These are phyloP conservation scores for Ramaria sp. DNA, from an alignment of 768 basidiomycete genomes.

Conservation along the genomic window DNA sequence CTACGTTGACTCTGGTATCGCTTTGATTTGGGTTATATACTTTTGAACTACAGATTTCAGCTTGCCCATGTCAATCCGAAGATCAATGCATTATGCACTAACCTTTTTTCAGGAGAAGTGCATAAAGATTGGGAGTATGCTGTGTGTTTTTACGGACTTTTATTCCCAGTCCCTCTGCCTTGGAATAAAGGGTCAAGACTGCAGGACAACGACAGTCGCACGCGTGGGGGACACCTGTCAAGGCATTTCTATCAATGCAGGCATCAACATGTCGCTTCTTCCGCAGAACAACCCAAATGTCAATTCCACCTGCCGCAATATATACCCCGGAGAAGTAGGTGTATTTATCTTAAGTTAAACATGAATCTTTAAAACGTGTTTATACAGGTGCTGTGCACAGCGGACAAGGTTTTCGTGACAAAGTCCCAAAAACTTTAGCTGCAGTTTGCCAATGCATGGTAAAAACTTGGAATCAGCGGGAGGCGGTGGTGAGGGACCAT, in stretches of 20 bases:
- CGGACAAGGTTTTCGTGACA: not conserved
- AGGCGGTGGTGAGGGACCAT: too few species aligned
- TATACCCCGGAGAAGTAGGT: slow-evolving; percentile 49
- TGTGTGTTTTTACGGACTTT: not conserved
- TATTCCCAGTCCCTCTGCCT: slow-evolving; percentile 39
- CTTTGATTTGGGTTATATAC: not conserved
- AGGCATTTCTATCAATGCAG: slow-evolving; percentile 28
- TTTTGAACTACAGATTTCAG: slow-evolving; percentile 30
- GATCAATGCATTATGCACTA: slow-evolving; percentile 50
- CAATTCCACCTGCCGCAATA: slow-evolving; percentile 38
- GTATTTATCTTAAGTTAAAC: not conserved
- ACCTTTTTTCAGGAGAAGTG: slow-evolving; percentile 45
- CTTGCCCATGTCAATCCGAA: slow-evolving; percentile 41
- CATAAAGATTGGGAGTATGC: not conserved
- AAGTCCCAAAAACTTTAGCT: too few species aligned
- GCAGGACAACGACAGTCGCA: slow-evolving; percentile 38
- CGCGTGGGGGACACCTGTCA: slow-evolving; percentile 40
- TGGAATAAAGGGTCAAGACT: slow-evolving; percentile 47
- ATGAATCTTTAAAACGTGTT: not conserved
- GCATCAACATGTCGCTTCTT: slow-evolving; percentile 36
- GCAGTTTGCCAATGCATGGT: too few species aligned
- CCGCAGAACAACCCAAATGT: slow-evolving; percentile 58
- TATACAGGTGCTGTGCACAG: not conserved
- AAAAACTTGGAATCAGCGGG: too few species aligned
- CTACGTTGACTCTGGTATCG: slow-evolving; percentile 28